Evolutionary conservation across 2,329 filamentous ascomycete genomes (phyloP).

Genomic region (Dothistroma pini): DNA sequence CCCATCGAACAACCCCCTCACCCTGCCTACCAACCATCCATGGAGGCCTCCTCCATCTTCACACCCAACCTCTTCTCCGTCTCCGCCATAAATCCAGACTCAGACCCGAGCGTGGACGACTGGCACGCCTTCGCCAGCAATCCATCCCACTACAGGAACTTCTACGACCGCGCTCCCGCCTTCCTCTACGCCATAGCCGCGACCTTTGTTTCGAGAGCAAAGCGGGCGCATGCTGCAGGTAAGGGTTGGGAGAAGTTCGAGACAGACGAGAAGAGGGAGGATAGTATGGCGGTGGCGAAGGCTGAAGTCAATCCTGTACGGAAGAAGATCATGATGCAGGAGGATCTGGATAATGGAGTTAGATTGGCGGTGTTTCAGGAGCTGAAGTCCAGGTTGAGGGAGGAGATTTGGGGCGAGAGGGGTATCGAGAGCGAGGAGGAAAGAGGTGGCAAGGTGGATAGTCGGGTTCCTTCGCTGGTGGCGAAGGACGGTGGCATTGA

Average conservation of each 20-base stretch:
- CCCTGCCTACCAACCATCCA: not conserved
- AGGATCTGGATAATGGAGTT: conserved; percentile 17
- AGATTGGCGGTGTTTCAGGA: conserved; percentile 19
- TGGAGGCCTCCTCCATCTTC: not conserved
- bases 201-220: conserved; percentile 22
- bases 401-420: conserved; percentile 18
- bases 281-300: conserved; percentile 13
- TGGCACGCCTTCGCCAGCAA: conserved; percentile 21
- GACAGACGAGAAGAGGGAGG: conserved; percentile 17
- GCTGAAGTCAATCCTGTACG: conserved; percentile 8
- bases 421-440: not conserved
- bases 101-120: conserved; percentile 20
- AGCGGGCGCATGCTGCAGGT: conserved; percentile 19
- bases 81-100: not conserved
- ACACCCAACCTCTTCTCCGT: not conserved
- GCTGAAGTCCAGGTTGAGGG: conserved; percentile 21
- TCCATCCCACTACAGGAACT: not conserved
- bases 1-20: not conserved
- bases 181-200: conserved; percentile 15
- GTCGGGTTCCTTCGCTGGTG: not conserved
- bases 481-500: not conserved
- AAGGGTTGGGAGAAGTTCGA: conserved; percentile 23
- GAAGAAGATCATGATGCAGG: conserved; percentile 6
- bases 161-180: not conserved
- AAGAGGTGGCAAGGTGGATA: not conserved